Percentiles rank a stretch among this genome's conserved stretches.
phyloP scores from a whole-genome alignment of 2,329 filamentous ascomycete genomes.

The Aspergillus carbonarius region DNA sequence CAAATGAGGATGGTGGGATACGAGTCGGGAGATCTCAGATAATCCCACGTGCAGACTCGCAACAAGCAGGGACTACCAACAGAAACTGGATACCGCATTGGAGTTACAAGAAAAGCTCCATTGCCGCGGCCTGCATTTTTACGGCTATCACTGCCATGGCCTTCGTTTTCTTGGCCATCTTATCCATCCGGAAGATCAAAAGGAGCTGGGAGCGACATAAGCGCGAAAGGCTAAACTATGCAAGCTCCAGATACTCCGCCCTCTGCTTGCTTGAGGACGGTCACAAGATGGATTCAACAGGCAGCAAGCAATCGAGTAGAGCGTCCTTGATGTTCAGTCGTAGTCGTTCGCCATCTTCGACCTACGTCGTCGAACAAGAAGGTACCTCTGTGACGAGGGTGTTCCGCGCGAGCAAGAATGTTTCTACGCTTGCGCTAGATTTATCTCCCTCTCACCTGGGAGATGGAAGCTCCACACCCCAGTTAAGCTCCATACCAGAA shows the following conservation, averaged over 20 bases:
- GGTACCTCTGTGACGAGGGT: conserved; percentile 15
- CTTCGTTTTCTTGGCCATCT: conserved; percentile 22
- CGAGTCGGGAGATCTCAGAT: neutral
- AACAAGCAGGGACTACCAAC: neutral
- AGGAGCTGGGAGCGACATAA: conserved; percentile 18
- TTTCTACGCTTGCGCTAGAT: conserved; percentile 4
- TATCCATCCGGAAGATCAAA: conserved; percentile 22
- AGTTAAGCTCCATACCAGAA: neutral
- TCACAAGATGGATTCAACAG: conserved; percentile 10
- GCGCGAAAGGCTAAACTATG: conserved; percentile 9
- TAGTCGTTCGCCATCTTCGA: conserved; percentile 25
- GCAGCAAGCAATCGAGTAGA: conserved; percentile 19
- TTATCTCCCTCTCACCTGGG: neutral
- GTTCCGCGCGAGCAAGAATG: conserved; percentile 10
- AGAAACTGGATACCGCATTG: conserved; percentile 15
- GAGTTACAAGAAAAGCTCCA: conserved; percentile 24
- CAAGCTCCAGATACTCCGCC: conserved; percentile 17
- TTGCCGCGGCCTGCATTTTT: conserved; percentile 30
- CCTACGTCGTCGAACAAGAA: conserved; percentile 23
- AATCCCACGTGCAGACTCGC: neutral
- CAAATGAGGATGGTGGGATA: neutral
- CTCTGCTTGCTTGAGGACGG: neutral
- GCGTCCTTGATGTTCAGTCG: conserved; percentile 32
- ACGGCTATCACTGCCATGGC: conserved; percentile 18
- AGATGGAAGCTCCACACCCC: neutral